Evolutionary conservation across 306 rosid species (phyloP), one percentile per base, ranked within the genome.

Genomic region (Carpinus fangiana): DNA sequence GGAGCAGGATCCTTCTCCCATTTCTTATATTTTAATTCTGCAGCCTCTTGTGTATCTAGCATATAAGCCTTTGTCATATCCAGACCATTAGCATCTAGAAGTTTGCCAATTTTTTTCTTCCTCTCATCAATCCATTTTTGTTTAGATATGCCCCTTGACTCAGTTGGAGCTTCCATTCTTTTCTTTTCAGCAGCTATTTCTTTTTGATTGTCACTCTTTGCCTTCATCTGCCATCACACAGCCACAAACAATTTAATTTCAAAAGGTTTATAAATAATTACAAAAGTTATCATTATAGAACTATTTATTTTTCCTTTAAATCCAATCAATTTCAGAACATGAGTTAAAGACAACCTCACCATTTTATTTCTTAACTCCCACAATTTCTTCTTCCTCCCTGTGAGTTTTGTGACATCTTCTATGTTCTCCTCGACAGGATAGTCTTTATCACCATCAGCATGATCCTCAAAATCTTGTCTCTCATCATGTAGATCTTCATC

Each of bases 1-100:
- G 99, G 98, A 69, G 99, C 98, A 69, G 98, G 98, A 84, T 91
- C 97, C 86, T 93, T 95, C 75, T 93, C 98, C 99, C 99, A 95
- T 85, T 93, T 95, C 90, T 95, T 93, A 87, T 95, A 95, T 76
- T 95, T 95, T 65, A 21, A 53, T 79, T 91, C 90, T 70, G 98
- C 99, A 73, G 88, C 84, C 82, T 93, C 98, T 86, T 95, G 91
- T 36, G 99, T 93, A 79, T 95, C 99, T 68, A 95, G 92, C 99
- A 95, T 95, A 84, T 82, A 91, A 7, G 99, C 89, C 11, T 80
- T 91, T 78, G 86, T 76, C 99, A 95, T 80, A 71, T 93, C 99
- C 92, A 95, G 82, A 31, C 96, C 96, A 85, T 95, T 95, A 57
- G 98, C 98, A 89, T 95, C 98, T 8, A 93, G 78, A 84, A 95